Evolutionary conservation across 768 basidiomycete species (phyloP), one percentile per base, ranked within the genome.

Genomic region (Pleurotus citrinopileatus): DNA sequence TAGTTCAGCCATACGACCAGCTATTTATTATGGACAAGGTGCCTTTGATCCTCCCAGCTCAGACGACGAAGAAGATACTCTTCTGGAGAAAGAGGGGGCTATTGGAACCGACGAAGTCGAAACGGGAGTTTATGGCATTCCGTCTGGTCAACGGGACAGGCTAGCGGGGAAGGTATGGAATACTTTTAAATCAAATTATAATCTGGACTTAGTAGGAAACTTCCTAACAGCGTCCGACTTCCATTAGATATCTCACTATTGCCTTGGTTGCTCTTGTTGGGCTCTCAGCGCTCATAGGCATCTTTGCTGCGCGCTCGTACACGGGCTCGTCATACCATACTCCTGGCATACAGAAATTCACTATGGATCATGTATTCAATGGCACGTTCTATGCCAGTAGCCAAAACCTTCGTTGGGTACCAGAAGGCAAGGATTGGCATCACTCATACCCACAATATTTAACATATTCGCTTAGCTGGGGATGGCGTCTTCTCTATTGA

Each of bases 351-450:
- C 75, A 74, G 55, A 89, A 82, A 59, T 75, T 98, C 26, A 87
- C 87, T 3, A 83, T 98, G 79, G 92, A 98, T 64, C 88, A 94
- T 65, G 68, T 97, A 47, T 94, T 93, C 73, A 96, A 97, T 64
- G 93, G 92, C 3, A 98, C 95, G 1, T 98, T 98, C 64, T 56
- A 28, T 13, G 68, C 75, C 2, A 63, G 76, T 2, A 60, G 64
- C 2, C 74, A 76, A 44, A 61, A 61, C 19, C 66, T 99, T 28
- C 76, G 84, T 40, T 99, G 97, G 97, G 87, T 98, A 25, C 83
- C 88, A 7, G 94, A 97, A 81, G 96, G 95, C 93, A 57, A 36
- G 81, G 61, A 26, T 13, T 26, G 40, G 25, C 20, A 26, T 17
- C 34, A 4, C 8, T 23, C 4, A 15, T 5, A 42, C 38, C 36